These are phyloP conservation scores for Sporothrix variecibatus DNA, from an alignment of 2,329 filamentous ascomycete genomes.

Conservation along the genomic window DNA sequence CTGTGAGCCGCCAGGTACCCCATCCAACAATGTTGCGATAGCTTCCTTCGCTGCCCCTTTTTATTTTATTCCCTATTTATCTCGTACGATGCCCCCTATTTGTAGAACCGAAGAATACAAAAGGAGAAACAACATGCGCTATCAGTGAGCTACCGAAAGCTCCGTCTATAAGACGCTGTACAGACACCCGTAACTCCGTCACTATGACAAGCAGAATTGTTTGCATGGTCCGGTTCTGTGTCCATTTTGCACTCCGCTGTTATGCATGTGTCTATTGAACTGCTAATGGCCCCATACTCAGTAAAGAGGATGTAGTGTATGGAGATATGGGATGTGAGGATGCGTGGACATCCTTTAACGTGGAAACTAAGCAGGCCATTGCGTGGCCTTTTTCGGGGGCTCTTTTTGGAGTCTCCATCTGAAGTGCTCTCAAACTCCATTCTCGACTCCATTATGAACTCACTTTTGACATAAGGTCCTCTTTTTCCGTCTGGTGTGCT, in stretches of 20 bases:
- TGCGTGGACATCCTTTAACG: neutral
- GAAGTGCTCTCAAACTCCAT: neutral
- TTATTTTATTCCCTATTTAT: neutral
- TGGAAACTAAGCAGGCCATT: neutral
- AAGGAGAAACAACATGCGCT: neutral
- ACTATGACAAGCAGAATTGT: neutral
- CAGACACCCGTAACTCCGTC: too few species aligned
- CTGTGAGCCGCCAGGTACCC: too few species aligned
- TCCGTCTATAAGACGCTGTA: too few species aligned
- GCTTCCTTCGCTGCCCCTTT: neutral
- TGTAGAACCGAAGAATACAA: neutral
- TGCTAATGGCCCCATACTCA: neutral
- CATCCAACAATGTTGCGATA: neutral
- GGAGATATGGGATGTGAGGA: neutral
- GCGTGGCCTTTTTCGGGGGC: neutral
- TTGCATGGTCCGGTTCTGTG: neutral
- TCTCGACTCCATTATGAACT: neutral
- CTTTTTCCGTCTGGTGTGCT: too few species aligned
- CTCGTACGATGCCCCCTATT: neutral
- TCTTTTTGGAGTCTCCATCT: neutral
- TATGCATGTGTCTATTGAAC: neutral
- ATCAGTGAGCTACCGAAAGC: neutral
- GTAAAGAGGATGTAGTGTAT: neutral
- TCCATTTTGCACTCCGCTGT: neutral
- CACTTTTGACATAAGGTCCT: neutral